These are phyloP conservation scores for Herpetomonas samuelpessoai DNA, from an alignment of 208 protist genomes.

Conservation along the genomic window DNA sequence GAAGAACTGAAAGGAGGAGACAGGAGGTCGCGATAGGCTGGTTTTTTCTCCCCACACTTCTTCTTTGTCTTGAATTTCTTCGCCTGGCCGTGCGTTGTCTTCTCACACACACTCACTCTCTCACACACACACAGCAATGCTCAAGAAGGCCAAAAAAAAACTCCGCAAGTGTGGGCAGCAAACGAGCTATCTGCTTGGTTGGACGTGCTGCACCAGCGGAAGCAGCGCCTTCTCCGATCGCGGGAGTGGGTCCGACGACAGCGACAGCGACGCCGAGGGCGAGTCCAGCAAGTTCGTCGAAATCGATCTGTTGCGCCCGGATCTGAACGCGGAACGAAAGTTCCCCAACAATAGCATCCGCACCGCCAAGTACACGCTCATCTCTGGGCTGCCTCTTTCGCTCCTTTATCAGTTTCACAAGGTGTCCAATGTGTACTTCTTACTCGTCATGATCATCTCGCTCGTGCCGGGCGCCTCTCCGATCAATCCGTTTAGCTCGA, in stretches of 20 bases:
- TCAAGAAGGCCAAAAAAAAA: not conserved
- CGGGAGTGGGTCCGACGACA: not conserved
- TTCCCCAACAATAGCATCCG: slow-evolving; percentile 64
- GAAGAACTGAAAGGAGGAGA: too few species aligned
- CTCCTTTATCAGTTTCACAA: slow-evolving; percentile 87
- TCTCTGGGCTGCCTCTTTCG: slow-evolving; percentile 60
- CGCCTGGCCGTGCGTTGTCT: not conserved
- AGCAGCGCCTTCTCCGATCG: slow-evolving; percentile 5
- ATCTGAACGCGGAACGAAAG: slow-evolving; percentile 35
- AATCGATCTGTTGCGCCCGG: slow-evolving; percentile 45
- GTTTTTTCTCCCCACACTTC: too few species aligned
- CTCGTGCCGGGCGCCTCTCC: slow-evolving; percentile 84
- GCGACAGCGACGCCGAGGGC: slow-evolving; percentile 8
- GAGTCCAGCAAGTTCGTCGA: slow-evolving; percentile 32
- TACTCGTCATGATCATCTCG: slow-evolving; percentile 86
- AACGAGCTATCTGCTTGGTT: slow-evolving; percentile 7
- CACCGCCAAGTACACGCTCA: slow-evolving; percentile 67
- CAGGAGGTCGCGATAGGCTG: too few species aligned
- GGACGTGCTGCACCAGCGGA: slow-evolving; percentile 9
- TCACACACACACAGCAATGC: not conserved
- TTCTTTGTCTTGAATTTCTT: too few species aligned
- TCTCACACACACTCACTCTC: not conserved
- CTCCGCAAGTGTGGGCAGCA: slow-evolving; percentile 1
- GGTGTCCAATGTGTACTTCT: slow-evolving; percentile 93
- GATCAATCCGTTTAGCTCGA: slow-evolving; percentile 85